Conservation (phyloP, 2,329 filamentous ascomycete genomes). For the Epichloe amarillans region DNA sequence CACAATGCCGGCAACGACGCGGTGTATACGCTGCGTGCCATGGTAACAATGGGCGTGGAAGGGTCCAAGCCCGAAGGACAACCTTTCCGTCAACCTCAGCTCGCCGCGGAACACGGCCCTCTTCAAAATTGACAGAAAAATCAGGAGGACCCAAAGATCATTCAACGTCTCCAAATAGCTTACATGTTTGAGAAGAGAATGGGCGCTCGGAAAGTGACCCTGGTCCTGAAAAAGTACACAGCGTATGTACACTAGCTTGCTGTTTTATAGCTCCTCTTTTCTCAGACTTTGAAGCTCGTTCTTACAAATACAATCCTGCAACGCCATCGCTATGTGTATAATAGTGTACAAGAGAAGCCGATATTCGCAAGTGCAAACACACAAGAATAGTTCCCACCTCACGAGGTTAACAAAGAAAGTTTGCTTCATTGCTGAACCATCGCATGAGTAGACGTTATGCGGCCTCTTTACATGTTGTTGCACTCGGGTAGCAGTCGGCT, state of each 20-base stretch:
- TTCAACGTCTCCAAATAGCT: neutral
- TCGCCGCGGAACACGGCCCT: neutral
- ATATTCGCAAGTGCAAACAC: no score
- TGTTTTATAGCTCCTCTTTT: neutral
- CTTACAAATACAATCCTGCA: constrained; percentile 14
- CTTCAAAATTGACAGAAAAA: neutral
- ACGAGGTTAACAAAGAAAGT: no score
- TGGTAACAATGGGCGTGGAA: constrained; percentile 38
- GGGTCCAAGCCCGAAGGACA: neutral
- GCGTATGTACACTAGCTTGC: neutral
- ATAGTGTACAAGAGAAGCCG: constrained; percentile 20
- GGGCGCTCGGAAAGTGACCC: neutral
- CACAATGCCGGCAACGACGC: constrained; percentile 88
- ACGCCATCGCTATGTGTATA: constrained; percentile 33
- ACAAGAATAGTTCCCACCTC: no score
- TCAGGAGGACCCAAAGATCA: no score
- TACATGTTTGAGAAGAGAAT: constrained; percentile 3
- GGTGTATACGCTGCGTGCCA: constrained; percentile 60
- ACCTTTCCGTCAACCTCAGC: neutral
- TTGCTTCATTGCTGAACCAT: no score
- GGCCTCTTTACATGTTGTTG: no score
- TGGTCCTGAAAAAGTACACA: neutral
- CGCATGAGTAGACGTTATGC: no score
- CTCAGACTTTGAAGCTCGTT: constrained; percentile 8
- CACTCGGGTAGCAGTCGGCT: neutral